phyloP scores from a whole-genome alignment of 257 asterid species.

The Nicotiana benthamiana region DNA sequence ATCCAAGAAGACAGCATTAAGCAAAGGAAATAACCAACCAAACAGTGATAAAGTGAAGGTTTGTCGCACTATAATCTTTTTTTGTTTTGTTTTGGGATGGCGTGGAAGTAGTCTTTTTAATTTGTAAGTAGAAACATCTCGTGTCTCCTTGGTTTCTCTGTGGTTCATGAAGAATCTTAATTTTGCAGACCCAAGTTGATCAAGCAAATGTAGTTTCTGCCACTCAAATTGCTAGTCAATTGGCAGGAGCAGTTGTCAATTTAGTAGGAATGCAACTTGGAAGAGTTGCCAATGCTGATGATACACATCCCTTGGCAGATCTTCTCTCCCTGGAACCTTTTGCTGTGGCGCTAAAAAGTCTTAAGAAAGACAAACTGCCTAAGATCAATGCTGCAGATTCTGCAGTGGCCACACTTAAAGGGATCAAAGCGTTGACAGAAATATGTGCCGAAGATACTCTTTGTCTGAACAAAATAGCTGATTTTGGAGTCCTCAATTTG shows the following conservation, averaged over 20 bases:
- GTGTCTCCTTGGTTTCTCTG: not conserved
- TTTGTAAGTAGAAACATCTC: not conserved
- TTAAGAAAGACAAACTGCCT: slow-evolving; percentile 65
- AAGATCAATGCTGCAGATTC: slow-evolving; percentile 87
- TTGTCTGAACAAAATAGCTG: slow-evolving; percentile 56
- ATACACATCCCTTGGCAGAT: slow-evolving; percentile 66
- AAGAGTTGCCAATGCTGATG: slow-evolving; percentile 51
- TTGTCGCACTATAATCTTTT: slow-evolving; percentile 14
- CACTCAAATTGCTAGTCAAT: slow-evolving; percentile 69
- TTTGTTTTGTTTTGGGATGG: not conserved
- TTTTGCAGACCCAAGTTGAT: slow-evolving; percentile 90
- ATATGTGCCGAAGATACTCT: slow-evolving; percentile 73
- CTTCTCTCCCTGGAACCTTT: slow-evolving; percentile 87
- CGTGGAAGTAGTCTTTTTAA: not conserved
- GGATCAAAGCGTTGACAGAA: slow-evolving; percentile 88
- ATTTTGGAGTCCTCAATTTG: slow-evolving; percentile 68
- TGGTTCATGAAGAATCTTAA: slow-evolving; percentile 14
- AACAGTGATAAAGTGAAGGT: slow-evolving; percentile 81
- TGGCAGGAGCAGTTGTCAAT: slow-evolving; percentile 82
- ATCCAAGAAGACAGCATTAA: slow-evolving; percentile 48
- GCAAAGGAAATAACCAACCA: slow-evolving; percentile 52
- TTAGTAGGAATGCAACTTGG: slow-evolving; percentile 83
- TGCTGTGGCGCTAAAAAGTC: slow-evolving; percentile 55
- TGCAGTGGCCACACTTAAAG: slow-evolving; percentile 84
- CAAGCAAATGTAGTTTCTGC: slow-evolving; percentile 76